Base-by-base conservation (phyloP, 805 yeast genomes). In the Wickerhamomyces hampshirensis region DNA sequence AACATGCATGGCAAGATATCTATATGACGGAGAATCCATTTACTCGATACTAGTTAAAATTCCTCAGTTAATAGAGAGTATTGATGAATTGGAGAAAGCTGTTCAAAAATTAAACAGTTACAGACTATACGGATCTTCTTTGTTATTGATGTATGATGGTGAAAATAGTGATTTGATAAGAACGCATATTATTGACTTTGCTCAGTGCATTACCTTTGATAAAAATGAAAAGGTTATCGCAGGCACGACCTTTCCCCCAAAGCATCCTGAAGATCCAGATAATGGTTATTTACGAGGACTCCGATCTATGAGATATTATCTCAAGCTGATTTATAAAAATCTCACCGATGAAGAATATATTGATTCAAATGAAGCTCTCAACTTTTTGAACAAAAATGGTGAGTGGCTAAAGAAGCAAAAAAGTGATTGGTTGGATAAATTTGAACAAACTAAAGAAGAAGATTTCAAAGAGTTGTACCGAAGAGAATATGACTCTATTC, bases 141-240 rank as follows among this genome's bases (percentile, higher is more conserved):
- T 93, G 39, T 66, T 93, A 47, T 67, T 93, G 47, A 86, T 93
- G 80, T 91, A 91, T 59, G 98, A 93, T 54, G 94, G 88, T 10
- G 66, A 60, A 4, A 51, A 46, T 33, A 40, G 45, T 18, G 48
- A 47, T 5, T 37, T 45, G 1, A 60, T 63, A 26, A 60, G 59
- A 42, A 77, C 88, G n/a, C 76, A 88, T 44, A 72, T 94, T 37
- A 93, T 93, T 48, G 99, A 93, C 62, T 93, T 93, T 69, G 98
- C 98, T 1, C 95, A 89, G 55, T 84, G 95, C 52, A 81, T 87
- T 12, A 83, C 87, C 4, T 43, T 44, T 23, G 23, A 77, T 77
- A 3, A n/a, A n/a, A 80, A 75, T 29, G 75, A 73, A 63, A 66
- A 28, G 39, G 48, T 44, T 3, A 27, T 30, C 51, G 66, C 13